Base-by-base conservation (phyloP, 2,329 filamentous ascomycete genomes). In the Fusarium marasasianum region DNA sequence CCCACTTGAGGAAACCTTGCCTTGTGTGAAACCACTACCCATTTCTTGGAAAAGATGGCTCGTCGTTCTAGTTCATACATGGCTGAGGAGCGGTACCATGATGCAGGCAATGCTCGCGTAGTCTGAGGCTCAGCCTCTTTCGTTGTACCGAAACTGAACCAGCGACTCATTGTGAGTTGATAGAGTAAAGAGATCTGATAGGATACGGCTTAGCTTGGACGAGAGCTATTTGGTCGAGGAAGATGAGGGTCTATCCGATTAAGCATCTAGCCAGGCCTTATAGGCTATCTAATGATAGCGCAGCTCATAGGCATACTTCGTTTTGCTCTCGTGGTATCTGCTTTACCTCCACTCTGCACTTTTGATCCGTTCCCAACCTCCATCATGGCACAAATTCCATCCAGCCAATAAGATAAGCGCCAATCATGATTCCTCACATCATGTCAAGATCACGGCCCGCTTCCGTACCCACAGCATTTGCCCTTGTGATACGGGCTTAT, bases 31-130 rank as follows among this genome's bases (percentile, higher is more conserved):
- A 59, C 31, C 2, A 44, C 37, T 5, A 64, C 2, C 61, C 54
- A 64, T 20, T 33, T 29, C 7, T 43, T 50, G 15, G 61, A 59
- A 29, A 59, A 64, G 11, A 64, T 50, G 0, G 61, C 61, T 10
- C 61, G 54, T 5, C 44, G 9, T 17, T 59, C 61, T 1, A 64
- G 24, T 6, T 50, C 61, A 10, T 63, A 59, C 53, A 59, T 48
- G 2, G 43, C 37, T 6, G 61, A 24, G 1, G 54, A 63, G 13
- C 54, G 29, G 6, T 63, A 50, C 54, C 54, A 64, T 13, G 54
- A 64, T 1, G 54, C 51, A 47, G 41, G 41, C 26, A 63, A 26
- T 12, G 51, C 51, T 2, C 35, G 18, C 1, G 35, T 26, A 24
- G 51, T 58, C 8, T 41, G 37, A 2, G 41, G 35, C 8, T 38